Percentiles rank a stretch among this genome's conserved stretches.
Evolutionary conservation across 2,329 filamentous ascomycete species (phyloP).

Genomic region (Ploettnerulaceae sp.): DNA sequence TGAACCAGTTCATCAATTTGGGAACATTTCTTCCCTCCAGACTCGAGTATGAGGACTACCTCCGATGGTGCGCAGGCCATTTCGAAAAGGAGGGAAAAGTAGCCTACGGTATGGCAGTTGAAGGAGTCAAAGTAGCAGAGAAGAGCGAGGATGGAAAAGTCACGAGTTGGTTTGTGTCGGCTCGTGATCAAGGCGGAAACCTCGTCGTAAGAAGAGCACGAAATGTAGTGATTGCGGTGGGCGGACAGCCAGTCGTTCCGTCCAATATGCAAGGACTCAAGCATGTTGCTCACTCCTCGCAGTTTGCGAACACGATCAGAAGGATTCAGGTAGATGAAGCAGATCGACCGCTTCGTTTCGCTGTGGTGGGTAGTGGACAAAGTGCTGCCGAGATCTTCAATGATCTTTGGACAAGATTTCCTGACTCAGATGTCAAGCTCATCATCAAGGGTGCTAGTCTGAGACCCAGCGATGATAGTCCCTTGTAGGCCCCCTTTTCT

Average conservation of each 20-base stretch:
- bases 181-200: constrained; percentile 36
- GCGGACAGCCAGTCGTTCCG: constrained; percentile 68
- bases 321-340: constrained; percentile 43
- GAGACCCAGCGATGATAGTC: constrained; percentile 89
- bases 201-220: constrained; percentile 38
- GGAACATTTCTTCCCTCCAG: constrained; percentile 82
- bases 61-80: constrained; percentile 82
- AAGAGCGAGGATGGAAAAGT: constrained; percentile 27
- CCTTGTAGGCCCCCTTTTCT: constrained; percentile 62
- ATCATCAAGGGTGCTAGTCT: constrained; percentile 81
- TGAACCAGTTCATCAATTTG: constrained; percentile 88
- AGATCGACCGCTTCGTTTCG: constrained; percentile 45
- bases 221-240: constrained; percentile 59
- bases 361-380: constrained; percentile 84
- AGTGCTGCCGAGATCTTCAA: constrained; percentile 94
- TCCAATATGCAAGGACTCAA: constrained; percentile 62
- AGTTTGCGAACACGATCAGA: constrained; percentile 65
- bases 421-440: constrained; percentile 71
- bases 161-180: constrained; percentile 31
- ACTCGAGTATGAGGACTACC: constrained; percentile 90
- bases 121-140: constrained; percentile 40
- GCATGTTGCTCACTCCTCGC: constrained; percentile 80
- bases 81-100: constrained; percentile 56
- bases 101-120: constrained; percentile 76
- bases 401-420: constrained; percentile 77